Base-by-base conservation (phyloP, 345 rosid species). In the Jatropha curcas region DNA sequence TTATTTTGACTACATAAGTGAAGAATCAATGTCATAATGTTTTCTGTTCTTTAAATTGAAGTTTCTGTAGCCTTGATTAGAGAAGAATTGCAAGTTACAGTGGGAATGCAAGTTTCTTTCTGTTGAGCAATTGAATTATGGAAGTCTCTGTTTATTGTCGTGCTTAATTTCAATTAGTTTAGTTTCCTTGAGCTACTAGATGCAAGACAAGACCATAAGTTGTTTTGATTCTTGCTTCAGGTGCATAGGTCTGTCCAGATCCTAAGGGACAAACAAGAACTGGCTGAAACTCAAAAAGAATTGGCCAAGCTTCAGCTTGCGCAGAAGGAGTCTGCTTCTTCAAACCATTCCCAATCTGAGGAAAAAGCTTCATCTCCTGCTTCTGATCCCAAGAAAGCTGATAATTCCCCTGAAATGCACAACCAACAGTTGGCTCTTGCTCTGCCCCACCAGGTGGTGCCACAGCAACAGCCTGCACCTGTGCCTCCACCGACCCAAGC, bases 171-270 rank as follows among this genome's bases (percentile, higher is more conserved):
- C 28, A 59, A 28, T 67, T 46, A 10, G 25, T 62, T 61, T 7
- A 59, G 12, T 20, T 46, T 50, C 13, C 46, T n/a, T n/a, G n/a
- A n/a, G n/a, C n/a, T n/a, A 20, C 64, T 51, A 69, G 60, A 50
- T 61, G 46, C 65, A 20, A 34, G 55, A 60, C n/a, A n/a, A n/a
- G n/a, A n/a, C n/a, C n/a, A 12, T 79, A 45, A 72, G 7, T 35
- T 58, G 10, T 27, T 41, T 76, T 50, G 58, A 61, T 76, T 58
- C 52, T 27, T 65, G 37, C 43, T 85, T 76, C 84, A 96, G 99
- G 99, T 96, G 73, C 97, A 93, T 77, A 88, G 98, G 79, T 96
- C 99, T 59, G 95, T 96, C 68, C 99, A 96, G 88, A 89, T 96
- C 75, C 82, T 96, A 17, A 89, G 98, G 79, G 99, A 96, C 82